Base-by-base conservation (phyloP, 78 protist species). In the Tieghemostelium lacteum region DNA sequence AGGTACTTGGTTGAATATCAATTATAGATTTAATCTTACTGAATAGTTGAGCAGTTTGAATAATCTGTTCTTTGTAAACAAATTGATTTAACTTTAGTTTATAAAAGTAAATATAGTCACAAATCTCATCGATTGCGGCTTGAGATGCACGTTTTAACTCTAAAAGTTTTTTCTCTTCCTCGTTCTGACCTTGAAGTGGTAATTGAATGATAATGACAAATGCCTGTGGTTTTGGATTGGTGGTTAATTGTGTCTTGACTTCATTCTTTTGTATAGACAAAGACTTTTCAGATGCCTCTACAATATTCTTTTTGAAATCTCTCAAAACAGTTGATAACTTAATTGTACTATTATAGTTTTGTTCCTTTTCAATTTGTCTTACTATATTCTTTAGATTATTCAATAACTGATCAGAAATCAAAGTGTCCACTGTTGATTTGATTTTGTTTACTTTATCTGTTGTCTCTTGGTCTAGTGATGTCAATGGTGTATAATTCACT, bases 91-190 rank as follows among this genome's bases (percentile, higher is more conserved):
- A 40, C 29, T 70, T 83, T 36, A 63, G 14, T 70, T 83, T 83
- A 14, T 42, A 45, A 31, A 40, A 55, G 60, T 55, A 83, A 45
- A 83, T 66, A 31, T 83, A 83, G 26, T 83, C 91, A 20, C 63
- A 24, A 7, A 83, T 33, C 31, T 83, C 91, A 26, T 83, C 91
- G 12, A 50, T 36, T 3, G 91, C 78, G 10, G 60, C 34, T 28
- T 83, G 91, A 2, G 91, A 60, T 2, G 91, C 91, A 26, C 91
- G 49, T 36, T 83, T 83, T 36, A 83, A 31, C 20, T 83, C 91
- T 37, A 36, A 31, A 17, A 45, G 54, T 31, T 83, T 83, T 34
- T 39, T 67, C 17, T 83, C 78, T 34, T 78, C 75, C 16, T 52
- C 77, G 10, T 24, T 33, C n/a, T 45, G 6, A 0, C 33, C 31